Evolutionary conservation across 306 rosid species (phyloP), one percentile per base, ranked within the genome.

Genomic region (Dicorynia guianensis): DNA sequence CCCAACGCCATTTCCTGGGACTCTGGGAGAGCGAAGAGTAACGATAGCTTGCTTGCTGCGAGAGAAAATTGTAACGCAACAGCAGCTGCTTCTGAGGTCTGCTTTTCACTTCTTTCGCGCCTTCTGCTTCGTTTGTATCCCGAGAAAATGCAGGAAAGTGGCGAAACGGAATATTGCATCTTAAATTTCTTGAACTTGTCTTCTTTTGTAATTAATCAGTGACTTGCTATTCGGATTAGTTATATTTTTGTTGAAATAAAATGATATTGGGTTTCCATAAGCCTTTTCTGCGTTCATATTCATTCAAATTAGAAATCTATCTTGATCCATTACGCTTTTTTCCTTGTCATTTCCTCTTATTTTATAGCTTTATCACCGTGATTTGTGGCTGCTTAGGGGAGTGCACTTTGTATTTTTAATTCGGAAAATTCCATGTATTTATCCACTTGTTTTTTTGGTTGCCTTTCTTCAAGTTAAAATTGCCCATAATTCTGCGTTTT

Each of bases 61-160:
- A 47, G 83, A 83, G 78, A 79, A 83, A 2, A 25, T 87, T 81
- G 43, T 69, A 46, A 38, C 40, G 65, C 39, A 11, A 61, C 50
- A 54, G 33, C 35, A 33, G 69, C 62, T 68, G 55, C 40, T 50
- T 54, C 8, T 19, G 76, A 71, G 83, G 87, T 82, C 64, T 4
- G 78, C 67, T 66, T 36, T 61, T 25, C 30, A 13, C 11, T 38
- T 38, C 53, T 11, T 71, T 38, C 9, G 3, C 10, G 10, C 12
- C 33, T 43, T 2, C 11, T 70, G n/a, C 53, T 61, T 25, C 56
- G 56, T 63, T 76, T 68, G 72, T 62, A 77, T 77, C 8, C 42
- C 3, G 57, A 36, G 63, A 63, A 67, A 85, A 75, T 85, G 74
- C 50, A 76, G 59, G 72, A 17, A 5, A 54, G 18, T 5, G 4